phyloP scores from a whole-genome alignment of 176 grass and related monocot species.

The Ananas comosus region DNA sequence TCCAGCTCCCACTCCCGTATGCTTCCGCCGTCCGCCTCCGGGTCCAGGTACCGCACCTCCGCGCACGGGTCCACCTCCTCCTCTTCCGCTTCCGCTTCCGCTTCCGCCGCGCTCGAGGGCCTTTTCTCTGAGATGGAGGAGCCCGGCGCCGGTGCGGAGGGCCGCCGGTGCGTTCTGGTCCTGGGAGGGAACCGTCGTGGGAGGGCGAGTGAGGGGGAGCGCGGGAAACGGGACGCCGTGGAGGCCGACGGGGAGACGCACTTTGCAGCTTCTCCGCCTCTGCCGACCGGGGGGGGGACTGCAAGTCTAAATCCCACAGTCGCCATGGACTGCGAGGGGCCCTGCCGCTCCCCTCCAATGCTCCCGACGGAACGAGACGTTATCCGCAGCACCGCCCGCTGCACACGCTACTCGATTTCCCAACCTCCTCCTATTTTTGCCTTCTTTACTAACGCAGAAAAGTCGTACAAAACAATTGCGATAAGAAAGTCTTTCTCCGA shows the following conservation, averaged over 20 bases:
- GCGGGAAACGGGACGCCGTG: neutral
- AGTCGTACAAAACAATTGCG: too few relatives aligned
- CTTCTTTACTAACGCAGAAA: too few relatives aligned
- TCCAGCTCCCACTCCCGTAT: conserved; percentile 93
- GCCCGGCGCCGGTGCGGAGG: neutral
- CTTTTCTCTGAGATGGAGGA: neutral
- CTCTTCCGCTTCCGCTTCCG: conserved; percentile 19
- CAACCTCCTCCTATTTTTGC: too few relatives aligned
- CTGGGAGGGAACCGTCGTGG: neutral
- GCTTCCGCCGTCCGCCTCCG: conserved; percentile 39
- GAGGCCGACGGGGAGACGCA: neutral
- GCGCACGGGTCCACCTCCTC: conserved; percentile 40
- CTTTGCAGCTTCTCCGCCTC: neutral
- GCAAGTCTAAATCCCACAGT: neutral
- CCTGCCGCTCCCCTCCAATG: neutral
- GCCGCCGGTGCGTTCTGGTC: neutral
- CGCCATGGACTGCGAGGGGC: neutral
- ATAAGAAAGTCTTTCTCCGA: too few relatives aligned
- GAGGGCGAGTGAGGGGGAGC: neutral
- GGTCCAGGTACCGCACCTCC: conserved; percentile 88
- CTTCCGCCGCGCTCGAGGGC: neutral
- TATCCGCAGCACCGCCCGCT: neutral
- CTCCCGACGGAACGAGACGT: neutral
- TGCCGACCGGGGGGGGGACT: neutral
- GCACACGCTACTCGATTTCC: too few relatives aligned